Conservation (phyloP, 495 filamentous ascomycete genomes). For the Diplogelasinospora grovesii region DNA sequence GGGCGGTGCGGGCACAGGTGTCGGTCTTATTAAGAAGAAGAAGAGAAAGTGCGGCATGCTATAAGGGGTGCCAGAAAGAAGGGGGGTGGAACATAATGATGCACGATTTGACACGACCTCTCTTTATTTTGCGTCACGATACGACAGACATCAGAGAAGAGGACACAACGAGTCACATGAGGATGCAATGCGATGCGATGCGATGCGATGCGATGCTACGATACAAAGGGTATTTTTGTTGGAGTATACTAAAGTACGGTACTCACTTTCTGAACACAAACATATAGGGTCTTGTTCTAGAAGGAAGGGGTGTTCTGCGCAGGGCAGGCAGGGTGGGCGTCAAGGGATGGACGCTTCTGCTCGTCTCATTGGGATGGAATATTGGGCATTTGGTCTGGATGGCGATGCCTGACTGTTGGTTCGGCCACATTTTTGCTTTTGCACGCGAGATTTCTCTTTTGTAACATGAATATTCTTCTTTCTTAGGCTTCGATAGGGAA, state of each 20-base stretch:
- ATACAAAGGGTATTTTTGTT: slow-evolving; percentile 16
- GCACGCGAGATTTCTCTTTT: slow-evolving; percentile 22
- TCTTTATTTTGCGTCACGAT: slow-evolving; percentile 22
- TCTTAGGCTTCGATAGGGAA: slow-evolving; percentile 18
- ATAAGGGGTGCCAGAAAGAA: slow-evolving; percentile 6
- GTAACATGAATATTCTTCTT: slow-evolving; percentile 19
- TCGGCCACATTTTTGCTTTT: slow-evolving; percentile 15
- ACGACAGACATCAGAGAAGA: slow-evolving; percentile 11
- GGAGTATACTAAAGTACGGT: too few species aligned
- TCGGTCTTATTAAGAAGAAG: slow-evolving; percentile 44
- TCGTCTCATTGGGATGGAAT: too few species aligned
- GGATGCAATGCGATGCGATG: too few species aligned
- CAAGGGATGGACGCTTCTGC: too few species aligned
- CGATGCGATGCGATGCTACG: too few species aligned
- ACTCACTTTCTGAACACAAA: slow-evolving; percentile 22
- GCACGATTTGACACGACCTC: slow-evolving; percentile 27
- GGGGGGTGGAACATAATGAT: slow-evolving; percentile 14
- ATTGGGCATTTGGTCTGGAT: too few species aligned
- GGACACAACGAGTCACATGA: too few species aligned
- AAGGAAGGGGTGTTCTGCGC: slow-evolving; percentile 24
- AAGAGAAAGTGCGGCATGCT: slow-evolving; percentile 47
- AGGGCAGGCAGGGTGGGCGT: too few species aligned
- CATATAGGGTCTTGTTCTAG: slow-evolving; percentile 23
- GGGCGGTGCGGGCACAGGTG: slow-evolving; percentile 2
- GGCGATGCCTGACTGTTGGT: neutral